A percentile compares a stretch with the other conserved stretches of the same genome.
These are phyloP conservation scores for Calonectria pauciramosa DNA, from an alignment of 2,329 filamentous ascomycete genomes.

Conservation along the genomic window DNA sequence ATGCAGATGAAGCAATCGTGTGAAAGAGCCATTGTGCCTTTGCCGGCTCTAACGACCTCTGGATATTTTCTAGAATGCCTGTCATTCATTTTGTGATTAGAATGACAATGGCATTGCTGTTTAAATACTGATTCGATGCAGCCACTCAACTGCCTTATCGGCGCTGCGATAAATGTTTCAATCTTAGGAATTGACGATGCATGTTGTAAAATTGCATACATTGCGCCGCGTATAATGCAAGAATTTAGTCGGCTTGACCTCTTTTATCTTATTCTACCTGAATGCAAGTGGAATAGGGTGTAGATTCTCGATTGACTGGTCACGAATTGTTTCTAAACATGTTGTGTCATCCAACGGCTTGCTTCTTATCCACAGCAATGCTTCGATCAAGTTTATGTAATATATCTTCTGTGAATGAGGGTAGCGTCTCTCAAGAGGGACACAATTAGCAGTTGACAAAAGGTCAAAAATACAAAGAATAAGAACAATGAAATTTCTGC, in stretches of 20 bases:
- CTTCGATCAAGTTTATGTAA: no score
- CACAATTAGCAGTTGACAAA: no score
- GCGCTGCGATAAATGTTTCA: background rate
- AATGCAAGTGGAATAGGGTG: no score
- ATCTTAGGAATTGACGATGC: background rate
- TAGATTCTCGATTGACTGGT: no score
- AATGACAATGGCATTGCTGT: background rate
- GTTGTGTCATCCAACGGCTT: no score
- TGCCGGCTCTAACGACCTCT: rapidly evolving
- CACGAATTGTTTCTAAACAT: no score
- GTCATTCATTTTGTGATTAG: background rate
- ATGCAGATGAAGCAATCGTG: background rate
- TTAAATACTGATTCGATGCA: background rate
- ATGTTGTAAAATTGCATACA: background rate
- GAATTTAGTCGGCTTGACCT: background rate
- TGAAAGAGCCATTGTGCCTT: background rate
- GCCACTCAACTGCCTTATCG: background rate
- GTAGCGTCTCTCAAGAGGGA: no score
- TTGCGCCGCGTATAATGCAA: background rate
- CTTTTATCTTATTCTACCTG: no score
- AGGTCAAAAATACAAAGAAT: no score
- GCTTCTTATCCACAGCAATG: no score
- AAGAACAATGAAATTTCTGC: no score
- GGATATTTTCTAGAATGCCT: background rate
- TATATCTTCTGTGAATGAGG: no score